Base-by-base conservation (phyloP, 2,329 filamentous ascomycete species). In the Diplodia seriata region DNA sequence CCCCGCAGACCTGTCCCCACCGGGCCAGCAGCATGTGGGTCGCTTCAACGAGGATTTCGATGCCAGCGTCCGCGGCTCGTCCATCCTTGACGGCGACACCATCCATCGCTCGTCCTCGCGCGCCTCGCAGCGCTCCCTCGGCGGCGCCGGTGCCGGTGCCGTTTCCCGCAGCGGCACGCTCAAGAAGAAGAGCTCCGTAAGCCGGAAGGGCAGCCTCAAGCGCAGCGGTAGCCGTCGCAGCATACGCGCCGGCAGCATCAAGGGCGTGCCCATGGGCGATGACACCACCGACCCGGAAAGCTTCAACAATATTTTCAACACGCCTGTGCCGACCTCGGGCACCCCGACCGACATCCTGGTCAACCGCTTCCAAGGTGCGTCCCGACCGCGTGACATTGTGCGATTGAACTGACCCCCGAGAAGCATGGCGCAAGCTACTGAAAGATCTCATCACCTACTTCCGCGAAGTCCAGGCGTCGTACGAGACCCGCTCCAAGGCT, bases 371-470 rank as follows among this genome's bases (percentile, higher is more conserved):
- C 92, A 97, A 84, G 87, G 93, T 93, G 85, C 69, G 87, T 75
- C 29, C 43, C 29, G 9, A 1, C 7, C 26, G 47, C 67, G 59
- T 57, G 68, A 23, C 6, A 8, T 40, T 26, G n/a, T 26, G 33
- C 33, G 18, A 15, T 29, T 23, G 15, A n/a, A 20, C 43, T 68
- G 11, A 65, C 62, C 36, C 62, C 3, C 31, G 20, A 38, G 33
- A 47, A 96, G 93, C 91, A 63, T 99, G 95, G 95, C 89, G 95
- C 74, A 97, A 97, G 82, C 86, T 97, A 15, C 86, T 99, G 65
- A 98, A 98, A 78, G 94, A 97, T 72, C 85, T 98, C 54, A 97
- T 98, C 72, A 83, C 91, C 68, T 98, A 97, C 78, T 98, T 97
- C 78, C 90, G 92, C 73, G 95, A 98, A 78, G 89, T 98, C 56